Evolutionary conservation across 1,139 yeast genomes (phyloP).

Genomic region (Kodamaea alishanica): DNA sequence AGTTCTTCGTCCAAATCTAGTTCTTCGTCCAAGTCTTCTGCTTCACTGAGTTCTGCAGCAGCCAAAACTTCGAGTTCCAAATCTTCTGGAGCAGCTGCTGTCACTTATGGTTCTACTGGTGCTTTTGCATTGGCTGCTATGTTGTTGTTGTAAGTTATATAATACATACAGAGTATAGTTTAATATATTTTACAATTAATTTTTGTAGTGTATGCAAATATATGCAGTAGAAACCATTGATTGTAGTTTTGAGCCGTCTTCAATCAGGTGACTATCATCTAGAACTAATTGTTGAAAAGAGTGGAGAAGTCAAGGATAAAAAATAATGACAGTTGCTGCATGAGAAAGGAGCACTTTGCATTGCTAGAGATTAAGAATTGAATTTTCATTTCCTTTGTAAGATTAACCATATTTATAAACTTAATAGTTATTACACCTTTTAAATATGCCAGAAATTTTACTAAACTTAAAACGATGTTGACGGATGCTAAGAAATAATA

Average conservation of each 20-base stretch:
- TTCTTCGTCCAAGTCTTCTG: constrained; percentile 13
- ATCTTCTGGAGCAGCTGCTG: constrained; percentile 13
- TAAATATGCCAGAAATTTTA: too few species aligned
- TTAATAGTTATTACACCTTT: too few species aligned
- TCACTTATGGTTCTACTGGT: constrained; percentile 21
- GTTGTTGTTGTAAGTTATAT: constrained; percentile 23
- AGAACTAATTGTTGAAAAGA: too few species aligned
- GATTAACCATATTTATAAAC: too few species aligned
- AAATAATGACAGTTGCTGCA: too few species aligned
- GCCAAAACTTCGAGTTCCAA: not conserved
- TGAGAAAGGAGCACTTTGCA: too few species aligned
- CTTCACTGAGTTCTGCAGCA: constrained; percentile 15
- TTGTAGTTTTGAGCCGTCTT: not conserved
- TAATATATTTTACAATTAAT: not conserved
- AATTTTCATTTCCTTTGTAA: too few species aligned
- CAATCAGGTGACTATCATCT: not conserved
- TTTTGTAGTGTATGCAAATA: not conserved
- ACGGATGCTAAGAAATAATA: too few species aligned
- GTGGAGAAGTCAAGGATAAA: too few species aligned
- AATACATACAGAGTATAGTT: not conserved
- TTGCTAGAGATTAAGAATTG: too few species aligned
- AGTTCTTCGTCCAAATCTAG: constrained; percentile 5
- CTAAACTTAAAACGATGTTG: too few species aligned
- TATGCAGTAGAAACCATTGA: not conserved
- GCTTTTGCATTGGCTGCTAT: constrained; percentile 29